Percentiles rank a stretch among this genome's conserved stretches.
Conservation (phyloP, 352 stramenopile species). For the Globisporangium solare region DNA sequence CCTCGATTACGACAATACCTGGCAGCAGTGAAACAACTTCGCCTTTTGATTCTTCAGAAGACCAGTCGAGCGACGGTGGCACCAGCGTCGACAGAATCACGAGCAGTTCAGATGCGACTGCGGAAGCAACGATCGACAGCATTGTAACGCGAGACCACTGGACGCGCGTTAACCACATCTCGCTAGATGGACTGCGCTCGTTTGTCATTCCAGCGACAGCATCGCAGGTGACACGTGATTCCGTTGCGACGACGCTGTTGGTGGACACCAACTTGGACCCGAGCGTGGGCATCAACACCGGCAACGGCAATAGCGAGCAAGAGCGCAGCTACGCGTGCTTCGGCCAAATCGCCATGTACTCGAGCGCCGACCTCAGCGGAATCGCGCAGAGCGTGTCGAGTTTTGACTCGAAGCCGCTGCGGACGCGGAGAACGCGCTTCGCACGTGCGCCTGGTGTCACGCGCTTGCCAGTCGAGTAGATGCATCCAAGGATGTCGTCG, state of each 20-base stretch:
- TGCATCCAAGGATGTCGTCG: no score
- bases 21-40: no score
- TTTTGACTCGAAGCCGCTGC: conserved; percentile 8
- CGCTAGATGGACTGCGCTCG: conserved; percentile 4
- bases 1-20: background rate
- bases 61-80: conserved; percentile 1
- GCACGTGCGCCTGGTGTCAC: conserved; percentile 1
- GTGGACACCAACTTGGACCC: background rate
- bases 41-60: conserved; percentile 1
- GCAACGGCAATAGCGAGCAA: background rate
- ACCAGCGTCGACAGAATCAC: background rate
- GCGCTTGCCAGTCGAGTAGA: conserved; percentile 3
- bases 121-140: conserved; percentile 2
- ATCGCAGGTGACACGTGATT: conserved; percentile 20
- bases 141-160: conserved; percentile 17
- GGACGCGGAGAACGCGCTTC: conserved; percentile 9
- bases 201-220: conserved; percentile 16
- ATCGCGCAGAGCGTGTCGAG: conserved; percentile 4
- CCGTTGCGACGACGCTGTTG: conserved; percentile 17
- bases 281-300: background rate
- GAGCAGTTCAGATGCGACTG: background rate
- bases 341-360: conserved; percentile 18
- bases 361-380: conserved; percentile 12
- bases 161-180: conserved; percentile 10
- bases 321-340: conserved; percentile 11